Conservation (phyloP, 1,139 yeast species). For the Yamadazyma mexicana region DNA sequence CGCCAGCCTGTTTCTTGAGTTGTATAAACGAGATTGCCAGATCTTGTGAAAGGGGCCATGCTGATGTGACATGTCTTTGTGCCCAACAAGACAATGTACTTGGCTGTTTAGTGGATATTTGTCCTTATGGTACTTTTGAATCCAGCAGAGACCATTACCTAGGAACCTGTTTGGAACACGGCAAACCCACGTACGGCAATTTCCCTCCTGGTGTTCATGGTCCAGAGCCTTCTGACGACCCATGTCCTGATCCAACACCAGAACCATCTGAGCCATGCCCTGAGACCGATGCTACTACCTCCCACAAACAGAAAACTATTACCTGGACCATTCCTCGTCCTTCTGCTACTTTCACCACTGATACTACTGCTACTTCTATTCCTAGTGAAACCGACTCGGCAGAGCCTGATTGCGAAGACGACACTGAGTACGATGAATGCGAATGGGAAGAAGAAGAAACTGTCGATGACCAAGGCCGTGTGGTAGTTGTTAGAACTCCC, state of each 20-base stretch:
- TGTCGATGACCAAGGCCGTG: slow-evolving; percentile 20
- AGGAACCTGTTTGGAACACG: slow-evolving; percentile 54
- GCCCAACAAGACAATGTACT: slow-evolving; percentile 34
- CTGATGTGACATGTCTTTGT: slow-evolving; percentile 45
- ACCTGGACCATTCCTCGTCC: neutral
- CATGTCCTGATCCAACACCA: too few relatives aligned
- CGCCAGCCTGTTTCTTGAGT: slow-evolving; percentile 54
- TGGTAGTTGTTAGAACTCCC: slow-evolving; percentile 23
- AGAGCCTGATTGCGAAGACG: slow-evolving; percentile 8
- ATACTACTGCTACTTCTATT: neutral
- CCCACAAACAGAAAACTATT: neutral
- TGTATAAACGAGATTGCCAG: slow-evolving; percentile 43
- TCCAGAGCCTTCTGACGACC: neutral
- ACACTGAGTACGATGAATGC: slow-evolving; percentile 16
- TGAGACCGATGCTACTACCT: slow-evolving; percentile 1
- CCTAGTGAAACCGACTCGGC: neutral
- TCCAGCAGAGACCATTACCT: slow-evolving; percentile 55
- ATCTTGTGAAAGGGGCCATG: slow-evolving; percentile 29
- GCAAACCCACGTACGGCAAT: slow-evolving; percentile 16
- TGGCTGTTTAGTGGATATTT: slow-evolving; percentile 47
- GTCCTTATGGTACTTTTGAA: slow-evolving; percentile 49
- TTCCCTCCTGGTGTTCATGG: slow-evolving; percentile 14
- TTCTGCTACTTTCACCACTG: neutral
- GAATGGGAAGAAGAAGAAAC: slow-evolving; percentile 29
- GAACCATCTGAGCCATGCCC: neutral